phyloP scores from a whole-genome alignment of 345 rosid genomes.

The Laguncularia racemosa region DNA sequence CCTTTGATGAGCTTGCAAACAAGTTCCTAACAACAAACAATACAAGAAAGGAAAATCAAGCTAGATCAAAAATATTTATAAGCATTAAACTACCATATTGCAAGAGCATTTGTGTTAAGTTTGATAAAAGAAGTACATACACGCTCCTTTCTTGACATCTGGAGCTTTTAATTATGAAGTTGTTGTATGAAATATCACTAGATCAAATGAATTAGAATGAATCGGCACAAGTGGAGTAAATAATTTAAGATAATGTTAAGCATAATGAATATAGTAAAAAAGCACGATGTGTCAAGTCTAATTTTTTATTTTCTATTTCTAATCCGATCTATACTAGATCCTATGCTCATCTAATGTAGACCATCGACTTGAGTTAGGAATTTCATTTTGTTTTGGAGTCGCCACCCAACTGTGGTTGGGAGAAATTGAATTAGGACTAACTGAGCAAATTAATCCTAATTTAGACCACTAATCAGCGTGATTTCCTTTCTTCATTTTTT shows the following conservation, averaged over 20 bases:
- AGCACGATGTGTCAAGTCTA: too few species aligned
- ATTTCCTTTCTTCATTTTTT: too few species aligned
- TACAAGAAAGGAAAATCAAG: background rate
- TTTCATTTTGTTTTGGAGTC: too few species aligned
- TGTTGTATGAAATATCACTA: slow-evolving; percentile 34
- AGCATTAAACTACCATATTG: background rate
- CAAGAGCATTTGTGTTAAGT: slow-evolving; percentile 10
- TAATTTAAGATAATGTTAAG: background rate
- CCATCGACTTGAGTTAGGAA: too few species aligned
- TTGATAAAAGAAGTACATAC: slow-evolving; percentile 16
- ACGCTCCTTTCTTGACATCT: slow-evolving; percentile 11
- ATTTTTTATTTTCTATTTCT: too few species aligned
- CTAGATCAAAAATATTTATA: background rate
- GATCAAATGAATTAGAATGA: slow-evolving; percentile 10
- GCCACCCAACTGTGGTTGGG: too few species aligned
- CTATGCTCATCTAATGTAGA: too few species aligned
- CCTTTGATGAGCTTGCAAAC: slow-evolving; percentile 37
- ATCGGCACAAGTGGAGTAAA: background rate
- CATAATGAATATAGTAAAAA: background rate
- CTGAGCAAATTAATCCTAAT: too few species aligned
- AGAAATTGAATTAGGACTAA: too few species aligned
- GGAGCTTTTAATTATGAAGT: slow-evolving; percentile 15
- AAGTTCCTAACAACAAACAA: slow-evolving; percentile 38
- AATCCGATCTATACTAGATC: too few species aligned
- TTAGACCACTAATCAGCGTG: too few species aligned